Evolutionary conservation across 768 basidiomycete species (phyloP).

Genomic region (Amanita exitialis): DNA sequence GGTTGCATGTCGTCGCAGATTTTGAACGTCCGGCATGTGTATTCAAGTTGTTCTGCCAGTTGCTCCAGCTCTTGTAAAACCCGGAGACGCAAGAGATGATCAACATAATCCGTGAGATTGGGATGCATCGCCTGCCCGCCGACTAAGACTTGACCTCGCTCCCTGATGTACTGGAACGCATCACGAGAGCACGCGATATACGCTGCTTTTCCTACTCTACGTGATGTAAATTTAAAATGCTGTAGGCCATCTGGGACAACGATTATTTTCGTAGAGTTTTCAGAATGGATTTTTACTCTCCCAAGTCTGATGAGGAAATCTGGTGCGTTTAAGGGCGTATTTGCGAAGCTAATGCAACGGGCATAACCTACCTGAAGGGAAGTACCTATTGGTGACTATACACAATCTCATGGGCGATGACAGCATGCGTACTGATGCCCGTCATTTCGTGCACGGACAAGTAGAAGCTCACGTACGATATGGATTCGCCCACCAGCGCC

Average conservation of each 20-base stretch:
- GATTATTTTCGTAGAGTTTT: slow-evolving; percentile 10
- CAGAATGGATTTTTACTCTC: slow-evolving; percentile 29
- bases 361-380: slow-evolving; percentile 46
- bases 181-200: slow-evolving; percentile 58
- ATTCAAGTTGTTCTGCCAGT: slow-evolving; percentile 34
- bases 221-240: slow-evolving; percentile 48
- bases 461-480: slow-evolving; percentile 44
- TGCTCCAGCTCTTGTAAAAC: slow-evolving; percentile 69
- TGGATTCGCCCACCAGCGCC: slow-evolving; percentile 63
- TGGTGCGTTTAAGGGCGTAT: slow-evolving; percentile 14
- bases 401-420: slow-evolving; percentile 54
- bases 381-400: slow-evolving; percentile 30
- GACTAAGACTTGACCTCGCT: slow-evolving; percentile 17
- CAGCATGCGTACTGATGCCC: slow-evolving; percentile 38
- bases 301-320: slow-evolving; percentile 62
- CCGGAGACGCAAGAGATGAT: slow-evolving; percentile 59
- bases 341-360: background rate
- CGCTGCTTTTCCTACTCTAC: slow-evolving; percentile 31
- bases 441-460: background rate
- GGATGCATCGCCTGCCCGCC: slow-evolving; percentile 21
- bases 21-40: slow-evolving; percentile 10
- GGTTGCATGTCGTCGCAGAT: slow-evolving; percentile 12
- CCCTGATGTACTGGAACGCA: slow-evolving; percentile 27
- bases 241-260: slow-evolving; percentile 50
- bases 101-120: slow-evolving; percentile 43